phyloP scores from a whole-genome alignment of 495 filamentous ascomycete species.

The Penicillium parvum region DNA sequence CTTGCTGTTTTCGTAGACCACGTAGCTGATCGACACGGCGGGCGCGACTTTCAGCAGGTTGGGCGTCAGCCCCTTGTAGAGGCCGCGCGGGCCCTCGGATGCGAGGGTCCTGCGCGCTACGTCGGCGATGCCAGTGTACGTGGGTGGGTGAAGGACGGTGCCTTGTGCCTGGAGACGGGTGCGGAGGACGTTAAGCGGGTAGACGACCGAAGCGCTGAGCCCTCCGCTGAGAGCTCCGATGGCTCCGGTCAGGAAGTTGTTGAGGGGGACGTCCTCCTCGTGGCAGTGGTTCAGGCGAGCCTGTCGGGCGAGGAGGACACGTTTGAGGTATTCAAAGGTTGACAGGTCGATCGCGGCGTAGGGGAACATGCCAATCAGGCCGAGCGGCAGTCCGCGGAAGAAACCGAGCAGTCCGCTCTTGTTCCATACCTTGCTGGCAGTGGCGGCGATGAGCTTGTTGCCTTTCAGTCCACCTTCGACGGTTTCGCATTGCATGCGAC shows the following conservation, averaged over 20 bases:
- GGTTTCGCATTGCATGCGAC: slow-evolving; percentile 90
- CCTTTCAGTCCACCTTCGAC: slow-evolving; percentile 79
- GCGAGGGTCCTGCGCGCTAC: slow-evolving; percentile 75
- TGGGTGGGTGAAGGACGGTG: slow-evolving; percentile 83
- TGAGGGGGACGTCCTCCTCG: slow-evolving; percentile 75
- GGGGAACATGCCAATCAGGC: slow-evolving; percentile 92
- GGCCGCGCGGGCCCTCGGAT: slow-evolving; percentile 76
- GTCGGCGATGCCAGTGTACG: slow-evolving; percentile 84
- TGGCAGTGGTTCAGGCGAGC: slow-evolving; percentile 65
- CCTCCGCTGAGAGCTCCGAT: slow-evolving; percentile 89
- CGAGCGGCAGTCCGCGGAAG: slow-evolving; percentile 90
- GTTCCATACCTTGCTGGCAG: slow-evolving; percentile 78
- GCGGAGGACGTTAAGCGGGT: slow-evolving; percentile 90
- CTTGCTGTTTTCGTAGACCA: slow-evolving; percentile 96
- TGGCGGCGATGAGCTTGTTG: slow-evolving; percentile 77
- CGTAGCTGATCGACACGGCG: slow-evolving; percentile 94
- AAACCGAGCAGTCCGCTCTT: slow-evolving; percentile 69
- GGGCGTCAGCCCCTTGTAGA: slow-evolving; percentile 93
- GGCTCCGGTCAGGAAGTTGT: slow-evolving; percentile 71
- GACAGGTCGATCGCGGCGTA: slow-evolving; percentile 96
- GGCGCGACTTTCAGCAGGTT: slow-evolving; percentile 96
- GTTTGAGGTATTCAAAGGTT: slow-evolving; percentile 91
- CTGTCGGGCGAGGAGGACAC: slow-evolving; percentile 60
- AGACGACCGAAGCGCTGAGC: slow-evolving; percentile 90
- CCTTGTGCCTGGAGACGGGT: slow-evolving; percentile 94